These are phyloP conservation scores for Podospora conica DNA, from an alignment of 495 filamentous ascomycete species.

Conservation along the genomic window DNA sequence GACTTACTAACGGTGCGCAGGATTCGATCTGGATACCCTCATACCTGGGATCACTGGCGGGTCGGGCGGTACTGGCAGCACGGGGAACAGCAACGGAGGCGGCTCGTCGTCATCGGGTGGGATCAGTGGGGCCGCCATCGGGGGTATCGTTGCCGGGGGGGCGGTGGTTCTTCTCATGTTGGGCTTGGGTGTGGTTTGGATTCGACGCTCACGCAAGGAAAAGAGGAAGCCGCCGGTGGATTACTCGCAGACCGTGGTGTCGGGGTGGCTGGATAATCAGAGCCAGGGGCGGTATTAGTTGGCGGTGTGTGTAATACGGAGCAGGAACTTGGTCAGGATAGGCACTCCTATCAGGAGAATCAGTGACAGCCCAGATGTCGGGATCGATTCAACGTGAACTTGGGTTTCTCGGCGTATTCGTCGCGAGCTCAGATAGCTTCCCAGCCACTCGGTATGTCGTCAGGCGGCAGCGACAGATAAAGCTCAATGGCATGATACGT, in stretches of 20 bases:
- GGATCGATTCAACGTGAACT: not conserved
- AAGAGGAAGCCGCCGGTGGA: not conserved
- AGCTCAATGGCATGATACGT: not conserved
- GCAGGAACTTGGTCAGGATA: not conserved
- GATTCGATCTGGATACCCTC: not conserved
- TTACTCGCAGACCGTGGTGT: not conserved
- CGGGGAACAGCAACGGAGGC: not conserved
- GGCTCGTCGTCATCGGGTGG: not conserved
- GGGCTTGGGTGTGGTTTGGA: not conserved
- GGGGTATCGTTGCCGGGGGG: not conserved
- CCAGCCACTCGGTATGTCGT: not conserved
- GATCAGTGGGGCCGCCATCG: not conserved
- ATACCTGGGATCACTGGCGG: not conserved
- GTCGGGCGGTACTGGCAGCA: not conserved
- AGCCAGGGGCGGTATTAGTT: not conserved
- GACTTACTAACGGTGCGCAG: not conserved
- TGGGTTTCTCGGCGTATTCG: not conserved
- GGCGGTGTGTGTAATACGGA: not conserved
- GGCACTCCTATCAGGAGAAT: not conserved
- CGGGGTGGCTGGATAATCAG: not conserved
- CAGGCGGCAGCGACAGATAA: not conserved
- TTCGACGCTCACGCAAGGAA: not conserved
- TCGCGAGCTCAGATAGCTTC: not conserved
- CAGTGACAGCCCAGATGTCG: not conserved
- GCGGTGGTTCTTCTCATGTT: not conserved